A percentile compares a stretch with the other conserved stretches of the same genome.
These are phyloP conservation scores for Saccharomyces uvarum DNA, from an alignment of 1,139 yeast genomes.

Conservation along the genomic window DNA sequence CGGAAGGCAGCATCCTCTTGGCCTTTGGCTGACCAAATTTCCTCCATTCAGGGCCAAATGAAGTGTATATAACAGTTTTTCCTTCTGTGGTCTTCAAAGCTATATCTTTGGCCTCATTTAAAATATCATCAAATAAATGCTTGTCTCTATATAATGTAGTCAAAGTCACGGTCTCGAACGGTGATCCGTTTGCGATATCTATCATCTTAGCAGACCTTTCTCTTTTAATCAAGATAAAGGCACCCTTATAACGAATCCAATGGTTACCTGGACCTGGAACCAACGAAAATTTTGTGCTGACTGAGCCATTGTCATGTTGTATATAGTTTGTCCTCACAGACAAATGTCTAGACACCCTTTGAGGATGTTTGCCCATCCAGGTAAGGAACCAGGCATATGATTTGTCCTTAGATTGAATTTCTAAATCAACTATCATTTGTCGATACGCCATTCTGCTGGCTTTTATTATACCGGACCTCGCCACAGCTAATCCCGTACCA, in stretches of 20 bases:
- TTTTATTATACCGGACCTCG: slow-evolving; percentile 61
- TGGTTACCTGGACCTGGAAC: slow-evolving; percentile 99
- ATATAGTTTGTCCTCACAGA: slow-evolving; percentile 82
- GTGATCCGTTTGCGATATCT: slow-evolving; percentile 86
- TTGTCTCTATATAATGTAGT: slow-evolving; percentile 86
- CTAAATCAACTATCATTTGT: slow-evolving; percentile 82
- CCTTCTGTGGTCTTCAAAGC: slow-evolving; percentile 86
- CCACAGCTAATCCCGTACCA: slow-evolving; percentile 78
- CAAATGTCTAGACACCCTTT: slow-evolving; percentile 70
- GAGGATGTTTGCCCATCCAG: slow-evolving; percentile 86
- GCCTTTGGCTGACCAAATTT: slow-evolving; percentile 95
- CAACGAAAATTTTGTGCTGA: slow-evolving; percentile 74
- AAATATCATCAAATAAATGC: slow-evolving; percentile 56
- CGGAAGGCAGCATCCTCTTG: slow-evolving; percentile 78
- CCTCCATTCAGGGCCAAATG: slow-evolving; percentile 99
- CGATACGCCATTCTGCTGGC: slow-evolving; percentile 65
- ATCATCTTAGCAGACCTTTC: slow-evolving; percentile 85
- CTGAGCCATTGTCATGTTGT: slow-evolving; percentile 91
- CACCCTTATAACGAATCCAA: slow-evolving; percentile 74
- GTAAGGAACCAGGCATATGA: slow-evolving; percentile 91
- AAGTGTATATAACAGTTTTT: slow-evolving; percentile 84
- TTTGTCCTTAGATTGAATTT: slow-evolving; percentile 88
- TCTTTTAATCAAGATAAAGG: slow-evolving; percentile 79
- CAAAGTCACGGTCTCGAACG: slow-evolving; percentile 88
- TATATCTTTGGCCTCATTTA: slow-evolving; percentile 75